Conservation (phyloP, 805 yeast species). For the Candida montana region DNA sequence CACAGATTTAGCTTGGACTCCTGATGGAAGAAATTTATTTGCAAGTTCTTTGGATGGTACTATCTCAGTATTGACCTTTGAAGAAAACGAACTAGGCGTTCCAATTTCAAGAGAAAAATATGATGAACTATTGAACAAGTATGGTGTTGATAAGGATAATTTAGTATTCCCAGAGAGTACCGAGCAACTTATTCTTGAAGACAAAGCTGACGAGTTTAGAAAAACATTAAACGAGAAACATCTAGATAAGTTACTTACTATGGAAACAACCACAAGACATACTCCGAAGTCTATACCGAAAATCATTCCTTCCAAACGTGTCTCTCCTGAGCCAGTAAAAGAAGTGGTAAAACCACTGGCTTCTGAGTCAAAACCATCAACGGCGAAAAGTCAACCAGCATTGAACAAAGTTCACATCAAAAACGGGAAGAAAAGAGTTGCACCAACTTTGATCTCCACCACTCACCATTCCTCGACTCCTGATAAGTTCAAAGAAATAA, state of each 20-base stretch:
- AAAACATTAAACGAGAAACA: slow-evolving; percentile 28
- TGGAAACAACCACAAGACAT: slow-evolving; percentile 13
- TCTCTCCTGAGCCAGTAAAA: not conserved
- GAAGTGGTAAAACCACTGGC: not conserved
- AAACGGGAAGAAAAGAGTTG: slow-evolving; percentile 71
- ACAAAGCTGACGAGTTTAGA: slow-evolving; percentile 41
- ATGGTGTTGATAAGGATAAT: slow-evolving; percentile 84
- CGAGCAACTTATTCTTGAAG: slow-evolving; percentile 71
- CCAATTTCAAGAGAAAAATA: slow-evolving; percentile 61
- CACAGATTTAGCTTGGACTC: slow-evolving; percentile 87
- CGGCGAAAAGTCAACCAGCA: slow-evolving; percentile 19
- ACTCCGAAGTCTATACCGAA: slow-evolving; percentile 1
- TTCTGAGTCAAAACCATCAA: not conserved
- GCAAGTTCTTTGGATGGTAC: slow-evolving; percentile 83
- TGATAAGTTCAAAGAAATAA: slow-evolving; percentile 14
- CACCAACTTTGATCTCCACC: slow-evolving; percentile 60
- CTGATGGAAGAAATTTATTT: slow-evolving; percentile 69
- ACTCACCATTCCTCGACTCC: slow-evolving; percentile 21
- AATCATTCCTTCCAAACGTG: not conserved
- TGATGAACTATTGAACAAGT: slow-evolving; percentile 66
- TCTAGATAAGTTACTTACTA: slow-evolving; percentile 39
- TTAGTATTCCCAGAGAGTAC: slow-evolving; percentile 83
- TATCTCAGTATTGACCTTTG: slow-evolving; percentile 63
- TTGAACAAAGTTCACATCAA: slow-evolving; percentile 55
- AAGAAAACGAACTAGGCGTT: slow-evolving; percentile 54